A percentile compares a stretch with the other conserved stretches of the same genome.
Conservation (phyloP, 2,329 filamentous ascomycete species). For the Colletotrichum paranaense region DNA sequence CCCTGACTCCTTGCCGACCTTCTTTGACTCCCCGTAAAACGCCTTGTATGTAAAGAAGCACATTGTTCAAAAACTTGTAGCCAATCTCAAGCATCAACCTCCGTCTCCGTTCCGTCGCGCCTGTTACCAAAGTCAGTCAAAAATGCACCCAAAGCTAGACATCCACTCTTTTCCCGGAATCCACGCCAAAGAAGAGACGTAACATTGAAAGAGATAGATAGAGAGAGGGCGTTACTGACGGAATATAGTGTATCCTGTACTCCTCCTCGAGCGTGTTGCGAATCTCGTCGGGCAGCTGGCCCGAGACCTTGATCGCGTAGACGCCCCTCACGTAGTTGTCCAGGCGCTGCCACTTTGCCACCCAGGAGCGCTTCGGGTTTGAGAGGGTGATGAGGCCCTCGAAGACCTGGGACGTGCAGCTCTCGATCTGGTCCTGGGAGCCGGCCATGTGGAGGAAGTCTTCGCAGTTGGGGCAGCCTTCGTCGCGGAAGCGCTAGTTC, state of each 20-base stretch:
- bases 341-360: constrained; percentile 95
- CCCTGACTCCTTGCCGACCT: constrained; percentile 25
- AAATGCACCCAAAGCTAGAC: not conserved
- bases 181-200: not conserved
- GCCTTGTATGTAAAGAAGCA: constrained; percentile 40
- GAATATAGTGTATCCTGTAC: constrained; percentile 73
- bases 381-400: constrained; percentile 90
- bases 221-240: constrained; percentile 58
- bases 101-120: constrained; percentile 66
- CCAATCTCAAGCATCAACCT: constrained; percentile 54
- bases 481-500: constrained; percentile 80
- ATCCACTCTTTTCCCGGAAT: not conserved
- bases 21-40: constrained; percentile 39
- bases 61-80: not conserved
- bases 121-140: constrained; percentile 45
- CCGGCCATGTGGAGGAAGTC: constrained; percentile 86
- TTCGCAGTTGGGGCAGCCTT: constrained; percentile 97
- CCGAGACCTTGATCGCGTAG: constrained; percentile 95
- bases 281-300: constrained; percentile 77
- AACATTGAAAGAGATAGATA: not conserved
- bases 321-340: constrained; percentile 89
- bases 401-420: constrained; percentile 96
- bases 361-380: constrained; percentile 88
- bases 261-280: constrained; percentile 71
- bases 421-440: constrained; percentile 83